These are phyloP conservation scores for Herpomyces periplanetae DNA, from an alignment of 2,329 filamentous ascomycete genomes.

Conservation along the genomic window DNA sequence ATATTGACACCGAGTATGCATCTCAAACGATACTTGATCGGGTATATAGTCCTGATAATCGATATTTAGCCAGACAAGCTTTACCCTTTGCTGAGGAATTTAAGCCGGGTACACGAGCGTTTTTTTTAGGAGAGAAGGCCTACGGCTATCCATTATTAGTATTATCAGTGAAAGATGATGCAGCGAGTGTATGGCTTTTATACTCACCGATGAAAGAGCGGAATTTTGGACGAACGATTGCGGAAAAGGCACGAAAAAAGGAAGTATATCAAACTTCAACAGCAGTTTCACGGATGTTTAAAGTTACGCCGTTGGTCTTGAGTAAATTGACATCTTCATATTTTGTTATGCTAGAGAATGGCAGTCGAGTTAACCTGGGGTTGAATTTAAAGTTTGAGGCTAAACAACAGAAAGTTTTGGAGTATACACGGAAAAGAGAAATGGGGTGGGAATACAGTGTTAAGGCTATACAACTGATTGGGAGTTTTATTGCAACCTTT, in stretches of 20 bases:
- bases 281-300: slow-evolving; percentile 42
- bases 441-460: slow-evolving; percentile 86
- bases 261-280: slow-evolving; percentile 56
- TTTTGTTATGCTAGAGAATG: slow-evolving; percentile 40
- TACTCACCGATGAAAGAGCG: slow-evolving; percentile 28
- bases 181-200: slow-evolving; percentile 39
- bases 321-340: slow-evolving; percentile 92
- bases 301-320: slow-evolving; percentile 45
- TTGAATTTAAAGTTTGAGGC: slow-evolving; percentile 89
- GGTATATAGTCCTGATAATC: slow-evolving; percentile 57
- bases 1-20: slow-evolving; percentile 62
- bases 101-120: slow-evolving; percentile 36
- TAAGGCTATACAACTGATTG: slow-evolving; percentile 37
- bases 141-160: slow-evolving; percentile 72
- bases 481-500: slow-evolving; percentile 66
- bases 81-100: slow-evolving; percentile 70
- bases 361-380: slow-evolving; percentile 50
- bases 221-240: slow-evolving; percentile 41
- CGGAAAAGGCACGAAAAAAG: slow-evolving; percentile 22
- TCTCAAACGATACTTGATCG: slow-evolving; percentile 60
- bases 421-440: slow-evolving; percentile 52
- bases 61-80: slow-evolving; percentile 66
- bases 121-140: slow-evolving; percentile 73
- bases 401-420: slow-evolving; percentile 73
- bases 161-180: slow-evolving; percentile 26